Base-by-base conservation (phyloP, 179 eudicot species). In the Sideroxylon spinosum region DNA sequence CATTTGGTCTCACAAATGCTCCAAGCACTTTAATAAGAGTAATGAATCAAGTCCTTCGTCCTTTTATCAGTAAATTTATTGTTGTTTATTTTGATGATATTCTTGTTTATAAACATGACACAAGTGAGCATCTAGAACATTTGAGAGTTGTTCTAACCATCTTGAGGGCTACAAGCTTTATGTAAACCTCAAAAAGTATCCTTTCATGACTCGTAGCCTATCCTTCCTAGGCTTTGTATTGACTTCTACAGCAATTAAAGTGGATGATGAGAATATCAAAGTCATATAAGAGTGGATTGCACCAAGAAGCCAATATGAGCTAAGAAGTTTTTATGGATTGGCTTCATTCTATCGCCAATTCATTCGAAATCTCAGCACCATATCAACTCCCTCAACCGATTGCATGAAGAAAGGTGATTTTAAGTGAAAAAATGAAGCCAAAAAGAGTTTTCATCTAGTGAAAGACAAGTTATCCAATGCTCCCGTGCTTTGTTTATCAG, bases 331-430 rank as follows among this genome's bases (percentile, higher is more conserved):
- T 20, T 60, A 44, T 44, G 75, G 75, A 12, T 49, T 71, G 57
- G 75, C 26, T 19, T 9, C 66, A 61, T 61, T 61, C 50, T 71
- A 71, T 20, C 11, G 59, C 32, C 57, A 12, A 44, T 71, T 50
- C 49, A 49, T 49, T 6, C 49, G 29, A 50, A 46, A 71, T 22
- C 20, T 71, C 75, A 71, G 57, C 75, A 71, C 59, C 59, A 16
- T 50, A 1, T 9, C 59, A 46, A 12, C 75, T 29, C 75, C 75
- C 5, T 2, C 50, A 0, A 71, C 75, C 17, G 59, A 50, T 12
- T 71, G 32, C 28, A 16, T 71, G 28, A 20, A 49, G 52, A 49
- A 49, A 49, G 52, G 52, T 5, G 52, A 49, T 5, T 49, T 49
- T 49, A 49, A 5, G 52, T 49, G 52, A 9, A 50, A 4, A 8